These are phyloP conservation scores for Fusarium beomiforme DNA, from an alignment of 2,329 filamentous ascomycete species.

Conservation along the genomic window DNA sequence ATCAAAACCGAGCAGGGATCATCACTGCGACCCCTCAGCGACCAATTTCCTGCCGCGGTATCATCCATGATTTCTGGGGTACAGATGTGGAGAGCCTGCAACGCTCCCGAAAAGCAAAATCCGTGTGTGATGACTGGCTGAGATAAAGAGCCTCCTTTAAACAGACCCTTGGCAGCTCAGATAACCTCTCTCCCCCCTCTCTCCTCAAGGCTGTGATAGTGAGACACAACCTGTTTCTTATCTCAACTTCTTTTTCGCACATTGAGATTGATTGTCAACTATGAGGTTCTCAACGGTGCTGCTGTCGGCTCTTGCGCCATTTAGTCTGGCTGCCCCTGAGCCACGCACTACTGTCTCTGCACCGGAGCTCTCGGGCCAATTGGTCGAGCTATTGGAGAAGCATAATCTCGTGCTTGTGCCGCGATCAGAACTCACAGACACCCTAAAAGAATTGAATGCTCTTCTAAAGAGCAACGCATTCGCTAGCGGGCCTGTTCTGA, in stretches of 20 bases:
- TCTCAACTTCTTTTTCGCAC: not conserved
- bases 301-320: constrained; percentile 48
- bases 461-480: constrained; percentile 49
- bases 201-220: not conserved
- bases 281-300: constrained; percentile 53
- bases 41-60: constrained; percentile 18
- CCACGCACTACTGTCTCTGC: constrained; percentile 38
- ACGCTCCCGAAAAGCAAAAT: constrained; percentile 3
- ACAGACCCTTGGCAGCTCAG: not conserved
- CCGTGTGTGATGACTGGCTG: constrained; percentile 13
- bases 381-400: constrained; percentile 54
- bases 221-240: not conserved
- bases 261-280: constrained; percentile 1
- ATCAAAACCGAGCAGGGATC: not conserved
- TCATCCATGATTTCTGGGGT: constrained; percentile 14
- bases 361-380: constrained; percentile 47
- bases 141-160: constrained; percentile 15
- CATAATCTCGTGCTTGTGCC: constrained; percentile 57
- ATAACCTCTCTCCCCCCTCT: not conserved
- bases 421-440: constrained; percentile 57
- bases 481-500: constrained; percentile 3
- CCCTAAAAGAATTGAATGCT: constrained; percentile 53
- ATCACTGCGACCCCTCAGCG: not conserved
- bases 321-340: constrained; percentile 46
- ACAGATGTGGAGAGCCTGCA: constrained; percentile 8